Percentiles rank a stretch among this genome's conserved stretches.
Evolutionary conservation across 2,329 filamentous ascomycete species (phyloP).

Genomic region (Diaporthe australafricana): DNA sequence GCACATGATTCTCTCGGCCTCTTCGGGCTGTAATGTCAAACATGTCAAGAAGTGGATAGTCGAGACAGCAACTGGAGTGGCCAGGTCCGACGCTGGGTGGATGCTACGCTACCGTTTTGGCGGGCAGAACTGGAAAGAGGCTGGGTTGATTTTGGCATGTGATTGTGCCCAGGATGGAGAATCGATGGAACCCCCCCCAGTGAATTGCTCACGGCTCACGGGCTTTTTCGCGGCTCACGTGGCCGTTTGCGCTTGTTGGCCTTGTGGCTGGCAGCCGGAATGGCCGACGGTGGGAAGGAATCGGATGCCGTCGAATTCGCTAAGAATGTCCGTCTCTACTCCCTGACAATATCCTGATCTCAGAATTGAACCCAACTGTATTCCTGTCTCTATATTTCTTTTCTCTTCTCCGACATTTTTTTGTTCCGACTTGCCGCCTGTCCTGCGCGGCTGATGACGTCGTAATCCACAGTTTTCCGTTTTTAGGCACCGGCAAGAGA

Average conservation of each 20-base stretch:
- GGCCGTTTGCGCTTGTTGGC: constrained; percentile 20
- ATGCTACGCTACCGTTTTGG: neutral
- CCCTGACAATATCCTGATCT: neutral
- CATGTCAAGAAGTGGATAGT: neutral
- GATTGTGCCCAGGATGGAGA: constrained; percentile 23
- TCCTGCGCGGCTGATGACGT: constrained; percentile 9
- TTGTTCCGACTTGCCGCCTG: neutral
- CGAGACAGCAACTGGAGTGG: too few species aligned
- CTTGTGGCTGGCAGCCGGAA: constrained; percentile 13
- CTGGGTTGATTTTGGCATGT: constrained; percentile 37
- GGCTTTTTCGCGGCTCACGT: constrained; percentile 9
- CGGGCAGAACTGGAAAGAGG: neutral
- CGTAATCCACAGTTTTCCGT: constrained; percentile 2
- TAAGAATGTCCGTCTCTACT: neutral
- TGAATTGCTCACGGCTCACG: neutral
- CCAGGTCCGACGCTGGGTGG: neutral
- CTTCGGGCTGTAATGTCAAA: constrained; percentile 6
- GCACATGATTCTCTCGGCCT: neutral
- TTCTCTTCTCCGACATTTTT: neutral
- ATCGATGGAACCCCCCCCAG: neutral
- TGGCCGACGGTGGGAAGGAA: constrained; percentile 23
- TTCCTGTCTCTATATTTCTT: neutral
- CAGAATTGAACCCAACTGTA: too few species aligned
- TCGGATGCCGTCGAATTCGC: neutral
- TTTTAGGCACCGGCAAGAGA: constrained; percentile 9